Conservation (phyloP, 2,329 filamentous ascomycete species). For the Penicillium psychrosexuale region DNA sequence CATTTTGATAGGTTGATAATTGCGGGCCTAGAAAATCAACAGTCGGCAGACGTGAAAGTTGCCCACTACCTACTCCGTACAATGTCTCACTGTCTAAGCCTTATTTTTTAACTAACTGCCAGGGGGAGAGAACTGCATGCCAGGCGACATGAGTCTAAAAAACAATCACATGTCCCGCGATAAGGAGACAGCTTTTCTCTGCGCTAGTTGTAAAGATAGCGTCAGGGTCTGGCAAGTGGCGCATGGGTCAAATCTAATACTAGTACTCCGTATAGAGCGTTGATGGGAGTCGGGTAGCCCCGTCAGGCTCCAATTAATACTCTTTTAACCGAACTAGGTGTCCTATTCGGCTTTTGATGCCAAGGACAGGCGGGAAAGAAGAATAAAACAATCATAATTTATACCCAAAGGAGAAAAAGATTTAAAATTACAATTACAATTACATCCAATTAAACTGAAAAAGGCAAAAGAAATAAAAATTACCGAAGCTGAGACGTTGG, state of each 20-base stretch:
- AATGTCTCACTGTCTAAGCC: too few relatives aligned
- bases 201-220: too few relatives aligned
- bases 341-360: background rate
- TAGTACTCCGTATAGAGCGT: too few relatives aligned
- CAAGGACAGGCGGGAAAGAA: background rate
- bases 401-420: background rate
- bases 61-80: too few relatives aligned
- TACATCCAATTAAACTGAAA: background rate
- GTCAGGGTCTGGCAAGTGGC: too few relatives aligned
- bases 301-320: background rate
- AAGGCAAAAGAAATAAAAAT: background rate
- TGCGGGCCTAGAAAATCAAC: background rate
- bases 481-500: constrained; percentile 1
- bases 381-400: background rate
- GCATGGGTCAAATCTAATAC: too few relatives aligned
- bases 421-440: background rate
- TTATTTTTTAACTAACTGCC: too few relatives aligned
- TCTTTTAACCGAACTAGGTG: background rate
- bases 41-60: background rate
- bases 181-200: too few relatives aligned
- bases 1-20: constrained; percentile 1
- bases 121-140: too few relatives aligned
- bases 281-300: too few relatives aligned
- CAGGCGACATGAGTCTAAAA: too few relatives aligned
- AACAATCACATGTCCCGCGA: too few relatives aligned